Percentiles rank a stretch among this genome's conserved stretches.
Evolutionary conservation across 2,329 filamentous ascomycete species (phyloP).

Genomic region (Raffaelea ambrosiae): DNA sequence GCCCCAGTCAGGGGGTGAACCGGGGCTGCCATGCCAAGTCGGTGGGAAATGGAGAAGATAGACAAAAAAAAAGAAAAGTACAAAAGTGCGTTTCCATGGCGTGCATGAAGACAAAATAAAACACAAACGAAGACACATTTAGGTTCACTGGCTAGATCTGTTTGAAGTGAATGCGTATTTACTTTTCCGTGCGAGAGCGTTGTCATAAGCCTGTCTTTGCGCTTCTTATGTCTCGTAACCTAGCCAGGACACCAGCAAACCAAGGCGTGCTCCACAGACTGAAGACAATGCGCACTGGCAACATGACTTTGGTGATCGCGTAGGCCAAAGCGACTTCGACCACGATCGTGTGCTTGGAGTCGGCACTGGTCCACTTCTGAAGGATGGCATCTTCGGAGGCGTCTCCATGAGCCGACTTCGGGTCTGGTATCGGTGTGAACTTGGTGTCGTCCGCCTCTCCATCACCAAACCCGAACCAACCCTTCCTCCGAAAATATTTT

Average conservation of each 20-base stretch:
- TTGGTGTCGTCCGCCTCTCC: conserved; percentile 19
- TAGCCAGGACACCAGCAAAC: conserved; percentile 65
- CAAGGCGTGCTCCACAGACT: conserved; percentile 89
- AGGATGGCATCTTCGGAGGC: conserved; percentile 23
- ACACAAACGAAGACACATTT: too few species aligned
- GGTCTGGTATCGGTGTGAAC: too few species aligned
- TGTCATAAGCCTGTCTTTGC: too few species aligned
- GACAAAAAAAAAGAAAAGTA: not conserved
- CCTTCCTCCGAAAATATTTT: conserved; percentile 66
- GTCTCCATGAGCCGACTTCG: too few species aligned
- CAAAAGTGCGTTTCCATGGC: too few species aligned
- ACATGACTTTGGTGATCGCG: conserved; percentile 75
- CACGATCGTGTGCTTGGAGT: conserved; percentile 46
- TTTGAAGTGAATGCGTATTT: too few species aligned
- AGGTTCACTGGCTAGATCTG: too few species aligned
- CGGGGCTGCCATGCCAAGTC: too few species aligned
- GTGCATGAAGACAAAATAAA: too few species aligned
- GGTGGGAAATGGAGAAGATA: not conserved
- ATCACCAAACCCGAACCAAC: conserved; percentile 63
- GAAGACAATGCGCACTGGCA: conserved; percentile 66
- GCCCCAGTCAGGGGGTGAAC: too few species aligned
- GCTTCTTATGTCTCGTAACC: conserved; percentile 14
- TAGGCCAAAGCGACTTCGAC: conserved; percentile 79
- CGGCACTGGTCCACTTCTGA: conserved; percentile 27
- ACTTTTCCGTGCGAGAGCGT: too few species aligned